A percentile compares a stretch with the other conserved stretches of the same genome.
Conservation (phyloP, 1,284 basidiomycete genomes). For the Cystobasidium sp. region DNA sequence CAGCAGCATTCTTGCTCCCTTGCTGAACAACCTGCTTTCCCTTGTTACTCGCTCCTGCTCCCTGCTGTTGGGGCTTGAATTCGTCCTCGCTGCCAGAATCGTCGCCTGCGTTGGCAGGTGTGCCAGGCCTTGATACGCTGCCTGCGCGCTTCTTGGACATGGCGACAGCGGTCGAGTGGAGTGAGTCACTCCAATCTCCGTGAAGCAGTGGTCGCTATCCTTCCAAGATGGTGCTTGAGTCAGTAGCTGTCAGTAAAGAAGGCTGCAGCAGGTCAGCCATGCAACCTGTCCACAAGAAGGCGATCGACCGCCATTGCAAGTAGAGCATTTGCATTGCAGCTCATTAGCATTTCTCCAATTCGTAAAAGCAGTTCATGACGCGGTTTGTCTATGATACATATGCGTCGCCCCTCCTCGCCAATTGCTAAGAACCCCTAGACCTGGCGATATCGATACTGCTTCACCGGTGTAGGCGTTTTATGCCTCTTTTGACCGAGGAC, state of each 20-base stretch:
- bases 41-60: conserved; percentile 18
- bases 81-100: conserved; percentile 37
- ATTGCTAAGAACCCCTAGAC: background rate
- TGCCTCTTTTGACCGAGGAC: conserved; percentile 18
- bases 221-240: too few species aligned
- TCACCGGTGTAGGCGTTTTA: conserved; percentile 35
- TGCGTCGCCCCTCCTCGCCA: background rate
- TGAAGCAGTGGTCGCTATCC: too few species aligned
- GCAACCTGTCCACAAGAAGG: too few species aligned
- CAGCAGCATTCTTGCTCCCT: conserved; percentile 7
- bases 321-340: background rate
- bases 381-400: conserved; percentile 8
- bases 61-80: conserved; percentile 27
- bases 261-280: too few species aligned
- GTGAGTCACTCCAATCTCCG: background rate
- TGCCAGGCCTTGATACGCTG: conserved; percentile 23
- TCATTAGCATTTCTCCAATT: background rate
- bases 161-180: background rate
- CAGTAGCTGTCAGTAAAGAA: too few species aligned
- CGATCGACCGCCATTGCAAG: too few species aligned
- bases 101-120: conserved; percentile 25
- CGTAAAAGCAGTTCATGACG: background rate
- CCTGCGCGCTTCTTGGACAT: conserved; percentile 35
- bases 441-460: conserved; percentile 24
- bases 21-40: conserved; percentile 17